Conservation (phyloP, 352 stramenopile species). For the Phytophthora pini region DNA sequence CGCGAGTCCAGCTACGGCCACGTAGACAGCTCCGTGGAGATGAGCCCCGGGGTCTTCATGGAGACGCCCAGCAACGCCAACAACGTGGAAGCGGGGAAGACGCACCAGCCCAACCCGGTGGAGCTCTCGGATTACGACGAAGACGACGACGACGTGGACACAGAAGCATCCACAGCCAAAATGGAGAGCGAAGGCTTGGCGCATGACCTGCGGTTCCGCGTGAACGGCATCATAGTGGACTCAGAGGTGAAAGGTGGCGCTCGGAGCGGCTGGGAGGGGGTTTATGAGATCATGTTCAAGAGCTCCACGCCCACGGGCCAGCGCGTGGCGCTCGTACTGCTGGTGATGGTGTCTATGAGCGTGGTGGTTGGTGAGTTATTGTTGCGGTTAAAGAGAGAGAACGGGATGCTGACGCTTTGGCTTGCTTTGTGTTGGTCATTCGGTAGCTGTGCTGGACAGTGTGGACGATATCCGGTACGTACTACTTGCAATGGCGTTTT, state of each 20-base stretch:
- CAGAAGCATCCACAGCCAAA: slow-evolving; percentile 29
- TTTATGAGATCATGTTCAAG: slow-evolving; percentile 77
- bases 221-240: slow-evolving; percentile 80
- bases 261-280: slow-evolving; percentile 51
- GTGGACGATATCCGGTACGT: slow-evolving; percentile 64
- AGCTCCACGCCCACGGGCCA: slow-evolving; percentile 68
- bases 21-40: slow-evolving; percentile 55
- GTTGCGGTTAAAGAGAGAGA: slow-evolving; percentile 1
- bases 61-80: slow-evolving; percentile 30
- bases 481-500: slow-evolving; percentile 31
- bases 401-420: slow-evolving; percentile 7
- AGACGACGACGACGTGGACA: slow-evolving; percentile 33
- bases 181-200: slow-evolving; percentile 19
- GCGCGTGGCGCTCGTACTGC: slow-evolving; percentile 58
- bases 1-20: slow-evolving; percentile 45
- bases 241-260: slow-evolving; percentile 72
- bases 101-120: slow-evolving; percentile 25
- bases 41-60: slow-evolving; percentile 47
- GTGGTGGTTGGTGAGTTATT: slow-evolving; percentile 61
- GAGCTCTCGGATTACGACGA: slow-evolving; percentile 20
- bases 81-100: slow-evolving; percentile 43
- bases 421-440: slow-evolving; percentile 45
- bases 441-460: slow-evolving; percentile 72
- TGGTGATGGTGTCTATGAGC: slow-evolving; percentile 78
- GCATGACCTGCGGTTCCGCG: slow-evolving; percentile 66